phyloP scores from a whole-genome alignment of 2,329 filamentous ascomycete species.

The Botrytis squamosa region DNA sequence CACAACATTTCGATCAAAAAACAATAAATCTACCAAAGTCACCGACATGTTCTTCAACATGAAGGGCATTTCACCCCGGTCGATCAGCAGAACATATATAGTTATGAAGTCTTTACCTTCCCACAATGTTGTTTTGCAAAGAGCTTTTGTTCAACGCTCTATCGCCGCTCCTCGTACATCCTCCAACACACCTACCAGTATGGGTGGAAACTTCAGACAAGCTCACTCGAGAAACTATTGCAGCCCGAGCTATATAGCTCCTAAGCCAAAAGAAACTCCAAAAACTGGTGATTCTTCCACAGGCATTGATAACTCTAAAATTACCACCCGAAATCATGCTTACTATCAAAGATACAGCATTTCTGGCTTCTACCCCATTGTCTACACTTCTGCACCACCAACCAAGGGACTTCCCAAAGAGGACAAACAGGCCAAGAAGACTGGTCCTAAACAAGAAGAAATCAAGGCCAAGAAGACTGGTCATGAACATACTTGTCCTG shows the following conservation, averaged over 20 bases:
- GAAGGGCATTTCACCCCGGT: not conserved
- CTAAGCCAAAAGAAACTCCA: too few species aligned
- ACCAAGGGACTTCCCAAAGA: not conserved
- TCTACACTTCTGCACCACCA: not conserved
- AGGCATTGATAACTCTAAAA: not conserved
- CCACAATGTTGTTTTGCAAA: accelerated
- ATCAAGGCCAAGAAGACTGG: too few species aligned
- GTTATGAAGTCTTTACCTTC: not conserved
- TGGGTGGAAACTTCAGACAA: not conserved
- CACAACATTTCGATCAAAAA: not conserved
- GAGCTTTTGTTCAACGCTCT: too few species aligned
- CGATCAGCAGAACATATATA: not conserved
- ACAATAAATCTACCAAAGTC: not conserved
- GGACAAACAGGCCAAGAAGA: not conserved
- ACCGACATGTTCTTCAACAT: not conserved
- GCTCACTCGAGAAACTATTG: not conserved
- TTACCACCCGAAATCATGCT: not conserved
- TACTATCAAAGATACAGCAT: not conserved
- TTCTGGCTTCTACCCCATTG: not conserved
- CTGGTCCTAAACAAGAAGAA: not conserved
- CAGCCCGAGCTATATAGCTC: not conserved
- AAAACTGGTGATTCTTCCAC: accelerated
- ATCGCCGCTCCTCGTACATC: not conserved
- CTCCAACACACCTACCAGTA: too few species aligned
- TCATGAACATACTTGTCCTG: not conserved